Conservation (phyloP, 2,329 filamentous ascomycete genomes). For the Calonectria hongkongensis region DNA sequence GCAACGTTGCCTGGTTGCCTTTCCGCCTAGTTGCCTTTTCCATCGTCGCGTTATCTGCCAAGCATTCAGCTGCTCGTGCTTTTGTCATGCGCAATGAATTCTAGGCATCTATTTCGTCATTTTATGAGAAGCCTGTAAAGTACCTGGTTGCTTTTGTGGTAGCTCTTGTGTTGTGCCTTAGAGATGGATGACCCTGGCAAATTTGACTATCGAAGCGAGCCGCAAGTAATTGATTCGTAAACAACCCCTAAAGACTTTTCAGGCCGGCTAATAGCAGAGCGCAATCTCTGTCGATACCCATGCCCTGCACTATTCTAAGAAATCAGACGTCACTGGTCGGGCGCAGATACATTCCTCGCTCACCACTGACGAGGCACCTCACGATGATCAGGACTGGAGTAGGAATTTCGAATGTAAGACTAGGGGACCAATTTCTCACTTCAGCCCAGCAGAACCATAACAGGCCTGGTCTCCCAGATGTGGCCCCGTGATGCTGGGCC, state of each 20-base stretch:
- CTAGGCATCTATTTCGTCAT: background rate
- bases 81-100: background rate
- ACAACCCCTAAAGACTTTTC: background rate
- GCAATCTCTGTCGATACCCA: constrained; percentile 78
- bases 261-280: constrained; percentile 66
- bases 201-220: background rate
- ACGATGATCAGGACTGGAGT: constrained; percentile 66
- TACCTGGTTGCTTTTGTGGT: too few relatives aligned
- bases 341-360: constrained; percentile 80
- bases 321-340: constrained; percentile 88
- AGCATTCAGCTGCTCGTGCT: background rate
- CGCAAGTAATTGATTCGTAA: background rate
- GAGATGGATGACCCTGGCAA: background rate
- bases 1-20: constrained; percentile 27
- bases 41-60: background rate
- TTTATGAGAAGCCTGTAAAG: background rate
- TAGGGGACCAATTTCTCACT: constrained; percentile 62
- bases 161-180: too few relatives aligned
- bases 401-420: background rate
- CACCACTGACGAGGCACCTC: constrained; percentile 86
- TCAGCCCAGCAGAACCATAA: constrained; percentile 69
- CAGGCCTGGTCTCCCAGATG: constrained; percentile 81
- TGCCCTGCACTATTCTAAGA: constrained; percentile 85
- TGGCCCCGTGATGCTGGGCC: constrained; percentile 86
- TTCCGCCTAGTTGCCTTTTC: constrained; percentile 13